Evolutionary conservation across 352 stramenopile genomes (phyloP), one percentile per base, ranked within the genome.

Genomic region (Lagenidium sp.): DNA sequence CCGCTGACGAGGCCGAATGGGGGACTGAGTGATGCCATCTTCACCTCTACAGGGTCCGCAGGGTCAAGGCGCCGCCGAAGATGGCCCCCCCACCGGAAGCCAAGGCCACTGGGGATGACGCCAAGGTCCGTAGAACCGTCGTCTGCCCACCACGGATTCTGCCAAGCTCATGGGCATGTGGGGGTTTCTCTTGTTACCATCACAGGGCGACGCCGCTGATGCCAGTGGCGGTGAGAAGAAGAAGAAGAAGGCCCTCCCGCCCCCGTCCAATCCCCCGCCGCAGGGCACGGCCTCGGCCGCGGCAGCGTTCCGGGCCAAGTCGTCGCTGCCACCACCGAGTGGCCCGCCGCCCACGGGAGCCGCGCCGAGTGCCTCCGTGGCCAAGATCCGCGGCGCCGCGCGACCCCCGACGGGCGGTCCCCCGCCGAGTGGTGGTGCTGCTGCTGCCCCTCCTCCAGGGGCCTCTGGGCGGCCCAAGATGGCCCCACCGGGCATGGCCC

Each of bases 181-280:
- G n/a, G n/a, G n/a, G n/a, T n/a, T n/a, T n/a, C n/a, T n/a, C n/a
- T n/a, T n/a, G n/a, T n/a, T n/a, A n/a, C n/a, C n/a, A n/a, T n/a
- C n/a, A 4, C 15, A 46, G 47, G 16, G 2, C 7, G 50, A 53
- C 5, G 52, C 50, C 4, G 44, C 12, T 23, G 32, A 23, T 19
- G 44, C n/a, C 28, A n/a, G n/a, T 24, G 43, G 53, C 16, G 53
- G 36, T 7, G 53, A 53, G 8, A 74, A 56, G 49, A 71, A 55
- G 44, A 82, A 80, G 39, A 87, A 87, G 49, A 87, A 87, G 29
- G 62, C 62, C 12, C 39, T 86, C 4, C 78, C 78, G 4, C 78
- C 74, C 24, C 78, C 78, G 4, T 65, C 69, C 2, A 83, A 85
- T 15, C 72, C 78, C 37, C 78, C 78, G 11, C 78, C 74, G 22